A percentile compares a stretch with the other conserved stretches of the same genome.
These are phyloP conservation scores for Alternaria sp. DNA, from an alignment of 2,329 filamentous ascomycete species.

Conservation along the genomic window DNA sequence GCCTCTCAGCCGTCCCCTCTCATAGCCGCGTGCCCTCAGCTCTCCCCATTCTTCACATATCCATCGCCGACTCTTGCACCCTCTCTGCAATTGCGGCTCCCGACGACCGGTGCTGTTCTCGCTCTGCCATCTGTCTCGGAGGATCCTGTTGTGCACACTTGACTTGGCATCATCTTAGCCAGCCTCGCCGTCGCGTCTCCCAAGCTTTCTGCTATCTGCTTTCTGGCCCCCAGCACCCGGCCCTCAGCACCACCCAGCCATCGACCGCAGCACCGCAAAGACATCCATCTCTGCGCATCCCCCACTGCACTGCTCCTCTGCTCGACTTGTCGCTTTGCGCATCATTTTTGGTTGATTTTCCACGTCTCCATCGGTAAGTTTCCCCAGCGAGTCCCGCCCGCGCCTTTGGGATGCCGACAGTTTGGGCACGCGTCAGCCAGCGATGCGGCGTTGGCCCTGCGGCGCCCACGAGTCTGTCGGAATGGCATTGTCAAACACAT, in stretches of 20 bases:
- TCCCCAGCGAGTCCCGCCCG: not conserved
- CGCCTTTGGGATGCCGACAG: constrained; percentile 17
- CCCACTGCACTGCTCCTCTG: not conserved
- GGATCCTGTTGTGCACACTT: not conserved
- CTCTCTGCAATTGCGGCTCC: constrained; percentile 4
- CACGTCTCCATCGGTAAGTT: constrained; percentile 16
- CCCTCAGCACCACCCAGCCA: not conserved
- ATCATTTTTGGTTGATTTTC: not conserved
- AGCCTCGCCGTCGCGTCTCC: constrained; percentile 1
- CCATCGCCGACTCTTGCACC: constrained; percentile 6
- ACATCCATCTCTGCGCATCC: not conserved
- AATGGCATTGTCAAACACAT: constrained; percentile 6
- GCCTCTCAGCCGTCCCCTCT: constrained; percentile 14
- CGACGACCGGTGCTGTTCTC: not conserved
- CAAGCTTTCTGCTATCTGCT: not conserved
- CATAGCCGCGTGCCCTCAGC: constrained; percentile 12
- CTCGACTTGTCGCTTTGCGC: not conserved
- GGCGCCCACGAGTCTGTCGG: constrained; percentile 12
- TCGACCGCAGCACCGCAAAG: not conserved
- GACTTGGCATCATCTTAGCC: not conserved
- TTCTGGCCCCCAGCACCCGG: constrained; percentile 2
- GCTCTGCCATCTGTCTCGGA: not conserved
- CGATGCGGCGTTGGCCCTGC: constrained; percentile 16
- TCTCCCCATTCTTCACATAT: constrained; percentile 6
- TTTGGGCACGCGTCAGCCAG: constrained; percentile 20